Evolutionary conservation across 176 grass and related monocot species (phyloP).

Genomic region (Secale cereale): DNA sequence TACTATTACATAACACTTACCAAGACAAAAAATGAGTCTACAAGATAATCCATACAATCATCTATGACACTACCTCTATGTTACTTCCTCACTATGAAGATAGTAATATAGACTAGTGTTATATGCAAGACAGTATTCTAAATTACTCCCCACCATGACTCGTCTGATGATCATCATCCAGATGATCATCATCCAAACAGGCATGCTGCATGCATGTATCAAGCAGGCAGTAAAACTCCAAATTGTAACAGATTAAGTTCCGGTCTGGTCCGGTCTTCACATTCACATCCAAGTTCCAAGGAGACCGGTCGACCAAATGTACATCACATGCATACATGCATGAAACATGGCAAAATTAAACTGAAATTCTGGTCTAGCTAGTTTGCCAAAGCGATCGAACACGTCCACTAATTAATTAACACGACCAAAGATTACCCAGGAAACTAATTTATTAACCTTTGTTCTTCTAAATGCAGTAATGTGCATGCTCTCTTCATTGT

Average conservation of each 20-base stretch:
- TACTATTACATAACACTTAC: too few species aligned
- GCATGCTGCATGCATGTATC: not conserved
- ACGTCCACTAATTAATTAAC: not conserved
- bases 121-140: too few species aligned
- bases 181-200: not conserved
- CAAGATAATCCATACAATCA: too few species aligned
- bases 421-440: not conserved
- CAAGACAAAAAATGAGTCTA: too few species aligned
- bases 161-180: not conserved
- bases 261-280: constrained; percentile 10
- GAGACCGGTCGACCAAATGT: not conserved
- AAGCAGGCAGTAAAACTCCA: constrained; percentile 30
- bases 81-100: too few species aligned
- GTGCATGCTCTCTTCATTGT: not conserved
- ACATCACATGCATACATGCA: not conserved
- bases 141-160: too few species aligned
- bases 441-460: not conserved
- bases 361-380: not conserved
- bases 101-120: too few species aligned
- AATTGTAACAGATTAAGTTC: constrained; percentile 18
- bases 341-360: not conserved
- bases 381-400: not conserved
- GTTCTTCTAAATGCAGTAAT: not conserved
- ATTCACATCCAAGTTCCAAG: not conserved
- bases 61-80: too few species aligned